Evolutionary conservation across 1,139 yeast genomes (phyloP), one percentile per base, ranked within the genome.

Genomic region (Candida tunisiensis): DNA sequence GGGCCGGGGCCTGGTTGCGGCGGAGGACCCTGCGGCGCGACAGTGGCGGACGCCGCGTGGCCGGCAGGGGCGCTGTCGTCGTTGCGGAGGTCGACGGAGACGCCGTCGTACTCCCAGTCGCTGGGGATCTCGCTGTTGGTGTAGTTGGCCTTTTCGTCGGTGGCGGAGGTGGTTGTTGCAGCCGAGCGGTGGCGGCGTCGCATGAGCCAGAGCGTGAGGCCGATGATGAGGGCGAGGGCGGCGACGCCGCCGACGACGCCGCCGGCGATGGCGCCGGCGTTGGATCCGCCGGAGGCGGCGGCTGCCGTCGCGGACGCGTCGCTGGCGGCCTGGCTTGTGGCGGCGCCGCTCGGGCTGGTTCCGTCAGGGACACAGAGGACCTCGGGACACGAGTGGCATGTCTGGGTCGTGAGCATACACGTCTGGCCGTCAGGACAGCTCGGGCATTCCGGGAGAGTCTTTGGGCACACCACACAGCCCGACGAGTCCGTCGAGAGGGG

Each of bases 181-280:
- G 37, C 33, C 8, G 38, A 37, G 28, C 41, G 44, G 24, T 39
- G 38, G 28, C 30, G 42, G 26, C 32, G 34, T 48, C 49, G 44
- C 15, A 44, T 25, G 30, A 33, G n/a, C 55, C 56, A 51, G 9
- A 48, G 31, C 8, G 39, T 26, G 15, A 43, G 27, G 5, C 41
- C 46, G 6, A 40, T 28, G 4, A 49, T 29, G 5, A 40, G 27
- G 1, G 42, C 45, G 1, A 44, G 21, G 2, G 37, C 55, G 3
- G 41, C 51, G 1, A 51, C 29, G 2, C 57, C 57, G 15, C 55
- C 57, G 5, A 51, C 47, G 2, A 51, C 57, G 3, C 57, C 57
- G 6, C 57, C 57, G 4, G 55, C 56, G 19, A 52, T 51, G 14
- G 56, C 52, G 2, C 57, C 57, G 4, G 47, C 37, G 19, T 34